Percentiles rank a stretch among this genome's conserved stretches.
Evolutionary conservation across 2,329 filamentous ascomycete species (phyloP).

Genomic region (Phaeophleospora eucalypticola): DNA sequence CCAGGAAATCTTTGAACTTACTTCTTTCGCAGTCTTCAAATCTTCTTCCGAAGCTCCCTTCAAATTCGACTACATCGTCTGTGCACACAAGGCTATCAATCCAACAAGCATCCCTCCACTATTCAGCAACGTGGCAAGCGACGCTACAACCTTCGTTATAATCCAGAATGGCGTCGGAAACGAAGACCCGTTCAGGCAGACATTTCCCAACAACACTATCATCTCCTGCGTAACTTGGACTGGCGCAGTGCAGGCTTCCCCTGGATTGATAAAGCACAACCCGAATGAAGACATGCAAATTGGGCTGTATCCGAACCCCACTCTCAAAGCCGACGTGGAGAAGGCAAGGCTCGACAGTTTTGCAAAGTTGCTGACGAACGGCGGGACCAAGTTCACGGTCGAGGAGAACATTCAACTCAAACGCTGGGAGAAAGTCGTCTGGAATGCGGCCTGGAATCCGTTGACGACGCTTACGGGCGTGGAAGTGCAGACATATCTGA

Average conservation of each 20-base stretch:
- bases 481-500: slow-evolving; percentile 42
- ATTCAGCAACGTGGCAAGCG: slow-evolving; percentile 37
- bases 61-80: slow-evolving; percentile 46
- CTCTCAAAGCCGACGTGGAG: slow-evolving; percentile 32
- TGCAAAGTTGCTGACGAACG: slow-evolving; percentile 39
- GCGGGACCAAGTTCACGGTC: slow-evolving; percentile 46
- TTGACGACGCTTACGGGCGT: slow-evolving; percentile 45
- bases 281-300: slow-evolving; percentile 54
- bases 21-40: slow-evolving; percentile 41
- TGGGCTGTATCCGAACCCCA: slow-evolving; percentile 47
- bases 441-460: slow-evolving; percentile 60
- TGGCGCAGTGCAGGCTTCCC: slow-evolving; percentile 48
- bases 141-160: slow-evolving; percentile 53
- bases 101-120: slow-evolving; percentile 33
- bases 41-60: slow-evolving; percentile 30
- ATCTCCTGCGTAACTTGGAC: slow-evolving; percentile 56
- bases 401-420: slow-evolving; percentile 53
- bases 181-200: slow-evolving; percentile 50
- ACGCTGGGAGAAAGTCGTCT: slow-evolving; percentile 58
- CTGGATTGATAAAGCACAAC: slow-evolving; percentile 49
- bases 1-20: no score
- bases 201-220: slow-evolving; percentile 51
- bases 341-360: slow-evolving; percentile 40
- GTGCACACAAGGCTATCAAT: slow-evolving; percentile 45
- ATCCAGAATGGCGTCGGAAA: slow-evolving; percentile 63